Evolutionary conservation across 192 early-diverging fungal species (phyloP).

Genomic region (Coemansia biformis): DNA sequence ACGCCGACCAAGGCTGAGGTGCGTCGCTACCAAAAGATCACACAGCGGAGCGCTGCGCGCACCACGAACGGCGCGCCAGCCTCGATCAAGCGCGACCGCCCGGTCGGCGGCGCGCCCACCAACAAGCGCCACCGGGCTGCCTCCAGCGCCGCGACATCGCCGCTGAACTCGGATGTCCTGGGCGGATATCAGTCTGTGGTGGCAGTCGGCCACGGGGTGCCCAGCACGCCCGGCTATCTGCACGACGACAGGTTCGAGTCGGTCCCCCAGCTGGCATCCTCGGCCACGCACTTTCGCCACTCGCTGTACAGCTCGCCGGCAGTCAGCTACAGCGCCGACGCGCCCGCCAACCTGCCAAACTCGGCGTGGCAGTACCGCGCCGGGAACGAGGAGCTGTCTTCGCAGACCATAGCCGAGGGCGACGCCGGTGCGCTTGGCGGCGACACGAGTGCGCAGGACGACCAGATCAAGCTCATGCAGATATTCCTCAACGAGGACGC

Average conservation of each 20-base stretch:
- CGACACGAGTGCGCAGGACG: conserved; percentile 46
- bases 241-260: conserved; percentile 5
- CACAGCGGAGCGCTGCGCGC: conserved; percentile 14
- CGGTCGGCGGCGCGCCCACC: background rate
- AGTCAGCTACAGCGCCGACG: conserved; percentile 9
- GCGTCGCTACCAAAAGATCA: conserved; percentile 24
- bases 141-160: conserved; percentile 38
- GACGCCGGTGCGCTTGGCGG: conserved; percentile 8
- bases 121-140: conserved; percentile 15
- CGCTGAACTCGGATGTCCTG: conserved; percentile 32
- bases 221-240: conserved; percentile 27
- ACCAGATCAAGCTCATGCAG: conserved; percentile 75
- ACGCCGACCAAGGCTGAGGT: conserved; percentile 57
- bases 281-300: conserved; percentile 18
- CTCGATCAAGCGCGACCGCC: conserved; percentile 13
- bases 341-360: background rate
- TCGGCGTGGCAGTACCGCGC: conserved; percentile 10
- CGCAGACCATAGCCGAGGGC: conserved; percentile 16
- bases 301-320: conserved; percentile 30
- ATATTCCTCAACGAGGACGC: conserved; percentile 79
- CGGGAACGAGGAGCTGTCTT: conserved; percentile 23
- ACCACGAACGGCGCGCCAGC: background rate
- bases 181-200: conserved; percentile 8
- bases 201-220: conserved; percentile 11
- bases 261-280: conserved; percentile 2